Base-by-base conservation (phyloP, 345 rosid species). In the Kandelia obovata region DNA sequence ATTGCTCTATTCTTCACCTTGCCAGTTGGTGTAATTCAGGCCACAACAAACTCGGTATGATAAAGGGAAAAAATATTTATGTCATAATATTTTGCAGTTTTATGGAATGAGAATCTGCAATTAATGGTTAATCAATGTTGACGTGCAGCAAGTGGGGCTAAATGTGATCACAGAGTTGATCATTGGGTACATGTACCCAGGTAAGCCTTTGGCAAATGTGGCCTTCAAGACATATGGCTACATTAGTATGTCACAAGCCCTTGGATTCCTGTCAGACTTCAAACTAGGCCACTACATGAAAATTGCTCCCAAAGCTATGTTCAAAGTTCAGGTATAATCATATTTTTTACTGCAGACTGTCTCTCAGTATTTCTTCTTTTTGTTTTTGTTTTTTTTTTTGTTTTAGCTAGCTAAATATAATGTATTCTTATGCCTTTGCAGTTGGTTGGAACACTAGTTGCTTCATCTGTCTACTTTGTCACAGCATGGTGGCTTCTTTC, bases 271-370 rank as follows among this genome's bases (percentile, higher is more conserved):
- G 0, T 61, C 68, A 1, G 98, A 91, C 73, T 91, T 93, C 83
- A 92, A 92, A 74, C 73, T 92, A 55, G 98, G 96, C 25, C 96
- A 92, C 72, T 90, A 92, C 64, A 90, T 90, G 97, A 93, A 93
- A 83, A 67, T 93, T 66, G 95, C 97, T 43, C 98, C 96, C 6
- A 88, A 62, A 71, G 82, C 92, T 26, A 93, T 93, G 96, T 93
- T 93, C 79, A 27, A 81, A 23, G 91, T 77, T 58, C 97, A 92
- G 90, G 87, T 85, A 75, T 43, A 43, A 43, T 3, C 49, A 43
- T 13, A 43, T 15, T 43, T 43, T 2, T 43, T 43, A 13, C 17
- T 2, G 19, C 17, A 43, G 13, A 4, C 19, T 3, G 16, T 43
- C 5, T 15, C 49, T 43, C 15, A 39, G 6, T 6, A 5, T n/a